Base-by-base conservation (phyloP, 169 alveolate genomes). In the Theileria annulata region DNA sequence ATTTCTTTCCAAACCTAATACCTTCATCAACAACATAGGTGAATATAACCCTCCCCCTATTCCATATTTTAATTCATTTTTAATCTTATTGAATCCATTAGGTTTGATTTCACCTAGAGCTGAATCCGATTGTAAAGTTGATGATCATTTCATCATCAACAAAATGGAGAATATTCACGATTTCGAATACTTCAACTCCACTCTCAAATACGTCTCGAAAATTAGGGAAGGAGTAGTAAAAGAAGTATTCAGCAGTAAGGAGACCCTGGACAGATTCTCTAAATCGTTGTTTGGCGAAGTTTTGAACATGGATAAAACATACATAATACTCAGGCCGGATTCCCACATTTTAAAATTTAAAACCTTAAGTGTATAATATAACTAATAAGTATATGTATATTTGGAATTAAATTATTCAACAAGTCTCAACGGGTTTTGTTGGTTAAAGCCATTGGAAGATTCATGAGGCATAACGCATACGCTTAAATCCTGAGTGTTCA, bases 311-410 rank as follows among this genome's bases (percentile, higher is more conserved):
- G 33, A 69, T 37, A 66, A 63, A 27, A 23, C 84, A 8, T 25
- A 73, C 30, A 33, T 82, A n/a, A 48, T 77, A 17, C 51, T 82
- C 15, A 47, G 85, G 31, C 89, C 89, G 17, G 86, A 82, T 49
- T 75, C 67, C 51, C 89, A 82, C 37, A 82, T 82, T 8, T 5
- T 5, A 3, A 84, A 75, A 19, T 47, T 54, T 30, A 35, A 21
- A 35, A 63, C 21, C 28, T 3, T 31, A 21, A 54, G 27, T 21
- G 21, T 54, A 54, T 54, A 21, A 54, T 54, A 21, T 54, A 54
- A 3, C 21, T n/a, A n/a, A 8, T 35, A 54, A 54, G 10, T 12
- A 54, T 54, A n/a, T n/a, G 10, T 6, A 17, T 54, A 54, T n/a
- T 12, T 3, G 63, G 9, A n/a, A 3, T n/a, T 54, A 54, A 54